Evolutionary conservation across 2,329 filamentous ascomycete genomes (phyloP).

Genomic region (Aureobasidium sp.): DNA sequence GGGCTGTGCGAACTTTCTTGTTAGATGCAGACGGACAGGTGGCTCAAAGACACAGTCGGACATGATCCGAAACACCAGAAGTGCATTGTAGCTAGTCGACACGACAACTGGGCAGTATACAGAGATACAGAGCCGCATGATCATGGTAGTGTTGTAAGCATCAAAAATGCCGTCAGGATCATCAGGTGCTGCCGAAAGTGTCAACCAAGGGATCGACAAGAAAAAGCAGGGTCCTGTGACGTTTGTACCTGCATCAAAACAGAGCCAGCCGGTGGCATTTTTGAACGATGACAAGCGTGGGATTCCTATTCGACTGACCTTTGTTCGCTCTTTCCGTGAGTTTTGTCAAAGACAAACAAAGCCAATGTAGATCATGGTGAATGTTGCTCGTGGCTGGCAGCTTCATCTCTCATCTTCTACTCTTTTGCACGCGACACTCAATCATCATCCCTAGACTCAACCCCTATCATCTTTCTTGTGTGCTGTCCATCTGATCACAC

Average conservation of each 20-base stretch:
- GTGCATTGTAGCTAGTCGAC: no score
- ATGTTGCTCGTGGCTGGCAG: neutral
- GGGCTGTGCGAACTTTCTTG: neutral
- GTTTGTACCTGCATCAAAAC: neutral
- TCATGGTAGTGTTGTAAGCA: no score
- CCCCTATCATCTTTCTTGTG: neutral
- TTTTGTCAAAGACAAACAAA: neutral
- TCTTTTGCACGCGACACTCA: neutral
- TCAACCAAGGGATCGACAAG: constrained; percentile 2
- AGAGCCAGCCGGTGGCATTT: no score
- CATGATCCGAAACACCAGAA: no score
- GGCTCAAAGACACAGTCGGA: neutral
- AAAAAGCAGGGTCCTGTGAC: constrained; percentile 6
- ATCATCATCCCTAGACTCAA: neutral
- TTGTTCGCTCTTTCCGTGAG: constrained; percentile 1
- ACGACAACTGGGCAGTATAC: no score
- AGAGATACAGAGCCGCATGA: no score
- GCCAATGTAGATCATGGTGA: neutral
- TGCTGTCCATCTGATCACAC: neutral
- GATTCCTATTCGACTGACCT: constrained; percentile 4
- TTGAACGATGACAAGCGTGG: neutral
- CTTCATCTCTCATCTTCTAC: neutral
- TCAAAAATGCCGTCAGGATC: neutral
- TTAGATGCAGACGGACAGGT: no score
- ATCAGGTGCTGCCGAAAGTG: no score